phyloP scores from a whole-genome alignment of 2,329 filamentous ascomycete species.

The Colletotrichum sp. region DNA sequence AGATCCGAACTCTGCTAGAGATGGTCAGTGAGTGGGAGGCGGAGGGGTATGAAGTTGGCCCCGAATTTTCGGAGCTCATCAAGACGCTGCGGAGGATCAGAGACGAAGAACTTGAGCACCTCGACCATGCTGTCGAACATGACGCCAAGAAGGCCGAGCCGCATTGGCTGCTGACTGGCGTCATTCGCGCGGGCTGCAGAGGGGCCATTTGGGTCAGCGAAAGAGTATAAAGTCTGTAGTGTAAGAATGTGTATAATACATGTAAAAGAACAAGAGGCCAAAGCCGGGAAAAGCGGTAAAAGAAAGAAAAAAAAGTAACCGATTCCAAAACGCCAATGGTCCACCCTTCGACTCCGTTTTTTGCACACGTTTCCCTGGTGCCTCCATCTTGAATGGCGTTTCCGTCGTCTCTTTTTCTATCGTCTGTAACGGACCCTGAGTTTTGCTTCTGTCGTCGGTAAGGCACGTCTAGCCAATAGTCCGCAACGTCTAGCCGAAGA shows the following conservation, averaged over 20 bases:
- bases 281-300: slow-evolving; percentile 7
- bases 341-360: background rate
- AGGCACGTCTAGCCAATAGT: background rate
- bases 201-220: slow-evolving; percentile 94
- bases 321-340: background rate
- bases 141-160: slow-evolving; percentile 90
- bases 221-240: slow-evolving; percentile 53
- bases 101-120: slow-evolving; percentile 95
- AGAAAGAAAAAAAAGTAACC: background rate
- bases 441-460: background rate
- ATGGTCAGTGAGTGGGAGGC: slow-evolving; percentile 81
- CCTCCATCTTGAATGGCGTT: background rate
- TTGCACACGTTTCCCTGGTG: background rate
- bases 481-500: background rate
- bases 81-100: slow-evolving; percentile 80
- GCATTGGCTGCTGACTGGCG: slow-evolving; percentile 85
- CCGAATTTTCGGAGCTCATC: slow-evolving; percentile 77
- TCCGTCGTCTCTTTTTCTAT: background rate
- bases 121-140: slow-evolving; percentile 93
- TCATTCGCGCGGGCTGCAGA: slow-evolving; percentile 88
- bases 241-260: slow-evolving; percentile 24
- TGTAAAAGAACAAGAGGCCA: slow-evolving; percentile 6
- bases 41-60: slow-evolving; percentile 79
- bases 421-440: background rate
- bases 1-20: slow-evolving; percentile 80